Evolutionary conservation across 768 basidiomycete genomes (phyloP), one percentile per base, ranked within the genome.

Genomic region (Phallus indusiatus): DNA sequence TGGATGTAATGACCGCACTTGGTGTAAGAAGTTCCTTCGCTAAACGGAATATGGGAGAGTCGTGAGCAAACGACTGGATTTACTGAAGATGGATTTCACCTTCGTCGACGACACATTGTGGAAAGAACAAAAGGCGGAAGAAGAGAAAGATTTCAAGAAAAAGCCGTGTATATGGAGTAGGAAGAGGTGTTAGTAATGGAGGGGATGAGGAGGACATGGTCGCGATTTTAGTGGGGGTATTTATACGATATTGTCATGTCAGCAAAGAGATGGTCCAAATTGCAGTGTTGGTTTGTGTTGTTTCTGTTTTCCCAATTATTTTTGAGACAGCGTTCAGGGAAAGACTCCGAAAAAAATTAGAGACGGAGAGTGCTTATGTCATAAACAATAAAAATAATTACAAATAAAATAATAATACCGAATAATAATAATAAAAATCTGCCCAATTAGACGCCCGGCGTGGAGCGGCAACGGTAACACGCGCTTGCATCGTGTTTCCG

Each of bases 1-100:
- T 83, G 71, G 54, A 82, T 75, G 71, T 89, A 90, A 76, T 90
- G 89, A 61, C 88, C 88, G 69, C 88, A 90, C 74, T 83, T 82
- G 62, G 79, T 83, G 63, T 61, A 61, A 42, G 55, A 51, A 16
- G 55, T 56, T 48, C 85, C 88, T 78, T 87, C 84, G 66, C 87
- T 89, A 73, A 42, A 59, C 58, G 59, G 66, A 64, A 62, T 47
- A 62, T 59, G 59, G 53, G 55, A 46, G 59, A 57, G 51, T 67
- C 56, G 63, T 56, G 61, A 17, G 35, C 24, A 61, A 49, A 66
- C 57, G 61, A 53, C 59, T 53, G 54, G 61, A 69, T 75, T 60
- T 18, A 61, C 21, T 28, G 2, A 21, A 33, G 22, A 21, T 28
- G 21, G 10, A 34, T 17, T 46, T 12, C 20, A 61, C 60, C 28